A percentile compares a stretch with the other conserved stretches of the same genome.
These are phyloP conservation scores for Chaetoceros muelleri DNA, from an alignment of 108 stramenopile genomes.

Conservation along the genomic window DNA sequence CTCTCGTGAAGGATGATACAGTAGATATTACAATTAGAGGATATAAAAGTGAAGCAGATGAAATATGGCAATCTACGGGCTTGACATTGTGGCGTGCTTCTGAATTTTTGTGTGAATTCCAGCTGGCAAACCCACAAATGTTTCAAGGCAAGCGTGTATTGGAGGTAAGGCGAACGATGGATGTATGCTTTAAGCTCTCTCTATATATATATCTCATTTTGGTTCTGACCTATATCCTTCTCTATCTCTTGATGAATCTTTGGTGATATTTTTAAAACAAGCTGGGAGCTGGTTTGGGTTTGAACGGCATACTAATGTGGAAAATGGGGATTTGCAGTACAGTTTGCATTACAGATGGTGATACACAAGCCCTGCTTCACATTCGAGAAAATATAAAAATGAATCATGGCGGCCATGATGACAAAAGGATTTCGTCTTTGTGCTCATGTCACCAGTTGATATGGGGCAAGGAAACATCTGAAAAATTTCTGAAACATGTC, in stretches of 20 bases:
- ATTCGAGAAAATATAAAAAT: constrained; percentile 35
- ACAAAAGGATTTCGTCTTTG: background rate
- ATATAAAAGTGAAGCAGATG: constrained; percentile 35
- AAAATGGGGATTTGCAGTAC: constrained; percentile 12
- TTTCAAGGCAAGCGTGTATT: constrained; percentile 18
- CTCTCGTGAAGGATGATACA: background rate
- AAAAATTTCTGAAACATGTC: constrained; percentile 8
- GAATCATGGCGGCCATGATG: constrained; percentile 9
- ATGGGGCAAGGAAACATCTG: constrained; percentile 28
- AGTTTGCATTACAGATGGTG: constrained; percentile 51
- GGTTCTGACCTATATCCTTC: no score
- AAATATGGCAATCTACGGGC: constrained; percentile 67
- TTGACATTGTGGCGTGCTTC: constrained; percentile 68
- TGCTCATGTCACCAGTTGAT: constrained; percentile 29
- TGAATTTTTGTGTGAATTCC: constrained; percentile 50
- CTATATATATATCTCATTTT: background rate
- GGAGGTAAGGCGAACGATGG: no score
- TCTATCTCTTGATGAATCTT: no score
- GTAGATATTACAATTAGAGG: constrained; percentile 32
- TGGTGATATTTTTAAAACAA: no score
- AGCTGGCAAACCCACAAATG: constrained; percentile 21
- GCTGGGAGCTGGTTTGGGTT: constrained; percentile 60
- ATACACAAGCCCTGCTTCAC: constrained; percentile 35
- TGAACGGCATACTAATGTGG: constrained; percentile 46
- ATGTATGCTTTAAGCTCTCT: no score